These are phyloP conservation scores for Nemania serpens DNA, from an alignment of 2,329 filamentous ascomycete genomes.

Conservation along the genomic window DNA sequence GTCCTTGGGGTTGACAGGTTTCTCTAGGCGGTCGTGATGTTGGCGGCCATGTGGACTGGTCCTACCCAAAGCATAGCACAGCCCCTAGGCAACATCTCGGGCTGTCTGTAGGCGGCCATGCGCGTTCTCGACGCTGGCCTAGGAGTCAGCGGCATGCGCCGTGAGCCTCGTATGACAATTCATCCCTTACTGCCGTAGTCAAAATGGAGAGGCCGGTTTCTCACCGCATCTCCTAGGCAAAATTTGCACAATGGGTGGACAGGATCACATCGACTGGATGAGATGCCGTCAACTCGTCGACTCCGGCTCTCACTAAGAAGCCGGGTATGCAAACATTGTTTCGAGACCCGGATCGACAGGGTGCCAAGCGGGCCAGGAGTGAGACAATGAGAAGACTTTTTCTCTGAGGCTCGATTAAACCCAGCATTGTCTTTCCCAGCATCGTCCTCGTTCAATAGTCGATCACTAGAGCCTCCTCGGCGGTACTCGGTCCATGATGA, in stretches of 20 bases:
- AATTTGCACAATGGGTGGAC: neutral
- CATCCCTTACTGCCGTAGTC: neutral
- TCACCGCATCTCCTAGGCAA: neutral
- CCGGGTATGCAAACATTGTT: constrained; percentile 3
- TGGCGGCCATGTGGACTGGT: constrained; percentile 5
- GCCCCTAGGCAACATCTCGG: neutral
- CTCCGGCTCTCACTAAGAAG: constrained; percentile 22
- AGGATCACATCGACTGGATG: constrained; percentile 9
- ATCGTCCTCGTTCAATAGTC: constrained; percentile 8
- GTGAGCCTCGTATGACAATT: neutral
- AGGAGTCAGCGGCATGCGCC: neutral
- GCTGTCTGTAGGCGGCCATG: constrained; percentile 20
- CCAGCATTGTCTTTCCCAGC: neutral
- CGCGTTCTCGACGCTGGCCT: constrained; percentile 9
- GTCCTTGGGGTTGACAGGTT: constrained; percentile 2
- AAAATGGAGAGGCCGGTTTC: neutral
- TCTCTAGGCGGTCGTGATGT: constrained; percentile 11
- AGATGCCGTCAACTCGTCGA: neutral
- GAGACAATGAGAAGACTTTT: constrained; percentile 16
- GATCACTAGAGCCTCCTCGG: constrained; percentile 6
- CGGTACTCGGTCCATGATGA: neutral
- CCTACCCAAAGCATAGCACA: neutral
- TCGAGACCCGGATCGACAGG: neutral
- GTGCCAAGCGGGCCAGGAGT: neutral
- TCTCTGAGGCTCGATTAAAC: neutral